phyloP scores from a whole-genome alignment of 169 alveolate species.

The Plasmodium blacklocki region DNA sequence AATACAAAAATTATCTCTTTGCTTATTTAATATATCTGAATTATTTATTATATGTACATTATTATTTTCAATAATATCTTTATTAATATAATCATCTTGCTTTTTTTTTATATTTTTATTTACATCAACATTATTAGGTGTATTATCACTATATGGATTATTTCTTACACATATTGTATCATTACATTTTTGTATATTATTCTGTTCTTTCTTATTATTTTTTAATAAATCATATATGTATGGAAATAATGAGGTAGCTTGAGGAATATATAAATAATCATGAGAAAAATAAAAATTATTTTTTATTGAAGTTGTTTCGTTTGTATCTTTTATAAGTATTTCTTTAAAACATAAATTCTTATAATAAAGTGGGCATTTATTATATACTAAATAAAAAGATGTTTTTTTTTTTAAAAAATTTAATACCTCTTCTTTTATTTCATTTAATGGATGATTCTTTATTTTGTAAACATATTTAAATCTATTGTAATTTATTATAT shows the following conservation, averaged over 20 bases:
- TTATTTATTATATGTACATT: neutral
- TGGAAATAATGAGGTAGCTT: conserved; percentile 74
- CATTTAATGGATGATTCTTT: conserved; percentile 65
- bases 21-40: neutral
- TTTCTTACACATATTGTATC: neutral
- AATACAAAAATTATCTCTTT: conserved; percentile 28
- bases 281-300: conserved; percentile 63
- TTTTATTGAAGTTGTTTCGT: conserved; percentile 57
- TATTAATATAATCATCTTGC: neutral
- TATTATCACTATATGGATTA: neutral
- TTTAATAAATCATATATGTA: conserved; percentile 11
- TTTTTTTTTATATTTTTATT: neutral
- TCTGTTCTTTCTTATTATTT: neutral
- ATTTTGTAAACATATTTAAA: conserved; percentile 73
- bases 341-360: conserved; percentile 56
- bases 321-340: conserved; percentile 51
- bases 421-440: conserved; percentile 35
- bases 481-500: conserved; percentile 63
- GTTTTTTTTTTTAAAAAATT: conserved; percentile 31
- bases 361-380: conserved; percentile 65
- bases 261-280: conserved; percentile 47
- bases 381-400: conserved; percentile 34
- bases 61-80: neutral
- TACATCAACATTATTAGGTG: neutral
- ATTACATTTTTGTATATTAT: neutral